Percentiles rank a stretch among this genome's conserved stretches.
phyloP scores from a whole-genome alignment of 306 rosid genomes.

The Sphenostylis stenocarpa region DNA sequence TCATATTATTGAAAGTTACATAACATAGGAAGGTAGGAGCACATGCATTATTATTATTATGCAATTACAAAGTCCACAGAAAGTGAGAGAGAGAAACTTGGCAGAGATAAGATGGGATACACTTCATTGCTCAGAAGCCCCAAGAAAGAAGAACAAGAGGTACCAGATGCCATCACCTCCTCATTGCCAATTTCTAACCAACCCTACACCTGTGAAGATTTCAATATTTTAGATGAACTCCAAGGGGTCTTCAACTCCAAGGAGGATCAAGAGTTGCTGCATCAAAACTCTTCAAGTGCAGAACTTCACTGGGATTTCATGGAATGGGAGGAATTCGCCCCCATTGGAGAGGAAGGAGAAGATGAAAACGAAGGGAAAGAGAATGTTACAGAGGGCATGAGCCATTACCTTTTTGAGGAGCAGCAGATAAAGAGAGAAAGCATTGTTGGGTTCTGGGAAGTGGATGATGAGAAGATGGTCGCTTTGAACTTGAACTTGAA shows the following conservation, averaged over 20 bases:
- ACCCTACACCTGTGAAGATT: slow-evolving; percentile 36
- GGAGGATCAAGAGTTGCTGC: slow-evolving; percentile 20
- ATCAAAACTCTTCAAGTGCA: background rate
- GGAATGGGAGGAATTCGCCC: slow-evolving; percentile 55
- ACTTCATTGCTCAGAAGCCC: slow-evolving; percentile 45
- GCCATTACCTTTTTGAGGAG: background rate
- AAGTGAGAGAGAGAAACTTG: background rate
- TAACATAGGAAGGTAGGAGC: background rate
- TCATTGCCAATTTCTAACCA: slow-evolving; percentile 7
- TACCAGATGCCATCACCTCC: slow-evolving; percentile 42
- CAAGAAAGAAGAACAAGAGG: slow-evolving; percentile 69
- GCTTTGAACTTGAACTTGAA: slow-evolving; percentile 76
- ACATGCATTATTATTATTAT: slow-evolving; percentile 32
- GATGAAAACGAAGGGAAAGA: background rate
- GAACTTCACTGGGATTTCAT: slow-evolving; percentile 63
- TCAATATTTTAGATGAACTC: slow-evolving; percentile 49
- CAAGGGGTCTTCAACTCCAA: slow-evolving; percentile 49
- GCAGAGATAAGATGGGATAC: slow-evolving; percentile 42
- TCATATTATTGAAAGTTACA: background rate
- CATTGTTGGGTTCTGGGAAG: slow-evolving; percentile 48
- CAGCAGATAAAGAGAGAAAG: slow-evolving; percentile 46
- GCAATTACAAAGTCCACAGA: slow-evolving; percentile 20
- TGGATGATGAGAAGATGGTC: slow-evolving; percentile 44
- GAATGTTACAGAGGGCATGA: slow-evolving; percentile 36
- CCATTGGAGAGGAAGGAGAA: slow-evolving; percentile 29